Evolutionary conservation across 768 basidiomycete genomes (phyloP), one percentile per base, ranked within the genome.

Genomic region (Xerocomus potaroensis): DNA sequence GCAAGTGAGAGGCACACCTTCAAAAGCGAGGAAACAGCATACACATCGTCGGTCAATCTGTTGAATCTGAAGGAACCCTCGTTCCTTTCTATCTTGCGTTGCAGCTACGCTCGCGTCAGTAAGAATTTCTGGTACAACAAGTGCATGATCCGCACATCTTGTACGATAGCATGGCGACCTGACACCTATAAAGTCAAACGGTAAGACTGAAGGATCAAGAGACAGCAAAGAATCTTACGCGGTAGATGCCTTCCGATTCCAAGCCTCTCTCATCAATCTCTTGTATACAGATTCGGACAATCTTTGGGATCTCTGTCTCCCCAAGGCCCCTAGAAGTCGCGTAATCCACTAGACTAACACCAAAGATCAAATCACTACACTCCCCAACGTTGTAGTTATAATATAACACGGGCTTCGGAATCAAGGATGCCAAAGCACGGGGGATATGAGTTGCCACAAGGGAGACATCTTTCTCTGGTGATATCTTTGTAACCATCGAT

Each of bases 311-410:
- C 8, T 84, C 80, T 10, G 80, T 80, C 50, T 93, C 90, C 15
- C 68, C 71, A 15, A 90, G 69, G 34, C 79, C 79, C 51, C 91
- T 80, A 8, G 88, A 77, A 31, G 85, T 91, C 14, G 92, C 89
- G 59, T 96, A 95, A 60, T 94, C 92, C 32, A 86, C 83, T 47
- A 96, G 69, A 54, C 80, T 84, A 54, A 94, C 82, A 19, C 92
- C 93, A 60, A 95, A 96, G 27, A 94, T 87, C 21, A 96, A 68
- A 64, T 94, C 91, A 43, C 77, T 79, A 60, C 92, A 96, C 61
- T 83, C 81, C 21, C 93, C 93, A 21, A 95, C 86, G 50, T 76
- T 72, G 46, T 79, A 84, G 60, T 88, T 83, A 57, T 86, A 75
- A 66, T 92, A 91, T 57, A 88, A 69, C 30, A 83, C 74, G 11